phyloP scores from a whole-genome alignment of 805 yeast genomes.

The Kluyveromyces siamensis region DNA sequence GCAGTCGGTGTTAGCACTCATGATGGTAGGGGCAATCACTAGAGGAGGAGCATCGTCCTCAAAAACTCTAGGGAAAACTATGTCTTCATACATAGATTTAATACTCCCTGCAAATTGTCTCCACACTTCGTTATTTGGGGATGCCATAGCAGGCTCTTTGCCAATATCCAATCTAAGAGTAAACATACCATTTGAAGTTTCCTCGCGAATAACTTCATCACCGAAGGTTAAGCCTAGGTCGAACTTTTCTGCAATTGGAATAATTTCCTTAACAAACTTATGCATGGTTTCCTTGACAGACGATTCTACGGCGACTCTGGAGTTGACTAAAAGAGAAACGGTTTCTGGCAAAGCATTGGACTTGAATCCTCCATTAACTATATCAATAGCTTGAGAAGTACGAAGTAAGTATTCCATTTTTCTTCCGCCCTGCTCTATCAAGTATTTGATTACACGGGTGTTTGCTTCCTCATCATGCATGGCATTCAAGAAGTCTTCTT shows the following conservation, averaged over 20 bases:
- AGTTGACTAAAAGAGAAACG: conserved; percentile 42
- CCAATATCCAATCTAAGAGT: conserved; percentile 21
- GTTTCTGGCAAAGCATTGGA: conserved; percentile 61
- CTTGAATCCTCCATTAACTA: conserved; percentile 56
- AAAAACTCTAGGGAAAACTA: conserved; percentile 15
- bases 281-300: conserved; percentile 31
- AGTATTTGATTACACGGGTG: conserved; percentile 8
- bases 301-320: conserved; percentile 47
- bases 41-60: conserved; percentile 5
- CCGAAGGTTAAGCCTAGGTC: conserved; percentile 37
- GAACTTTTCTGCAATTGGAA: conserved; percentile 35
- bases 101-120: conserved; percentile 51
- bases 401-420: conserved; percentile 33
- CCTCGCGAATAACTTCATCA: conserved; percentile 18
- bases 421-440: conserved; percentile 13
- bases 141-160: conserved; percentile 43
- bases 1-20: conserved; percentile 69
- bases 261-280: conserved; percentile 28
- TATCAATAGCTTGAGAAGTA: conserved; percentile 45
- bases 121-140: conserved; percentile 47
- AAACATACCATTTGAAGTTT: conserved; percentile 34
- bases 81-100: conserved; percentile 52
- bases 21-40: conserved; percentile 46
- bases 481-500: conserved; percentile 9
- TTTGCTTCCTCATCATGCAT: conserved; percentile 10